Evolutionary conservation across 768 basidiomycete species (phyloP).

Genomic region (Mycena kentingensis): DNA sequence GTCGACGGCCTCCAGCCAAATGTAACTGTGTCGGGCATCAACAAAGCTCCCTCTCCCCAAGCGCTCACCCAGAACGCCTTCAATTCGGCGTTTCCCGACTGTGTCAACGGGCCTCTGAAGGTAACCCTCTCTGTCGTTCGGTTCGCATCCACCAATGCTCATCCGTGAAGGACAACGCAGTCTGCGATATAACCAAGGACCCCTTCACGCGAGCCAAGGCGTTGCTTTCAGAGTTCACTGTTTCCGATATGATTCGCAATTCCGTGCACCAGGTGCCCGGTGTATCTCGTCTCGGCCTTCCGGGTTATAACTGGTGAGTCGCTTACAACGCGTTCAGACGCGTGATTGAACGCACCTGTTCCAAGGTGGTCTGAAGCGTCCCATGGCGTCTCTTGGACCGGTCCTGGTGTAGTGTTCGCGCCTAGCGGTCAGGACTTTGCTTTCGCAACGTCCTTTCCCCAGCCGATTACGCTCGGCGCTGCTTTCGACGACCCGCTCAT

Average conservation of each 20-base stretch:
- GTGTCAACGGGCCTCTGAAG: slow-evolving; percentile 46
- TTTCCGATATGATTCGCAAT: slow-evolving; percentile 52
- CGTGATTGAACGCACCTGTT: too few relatives aligned
- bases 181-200: slow-evolving; percentile 53
- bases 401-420: slow-evolving; percentile 55
- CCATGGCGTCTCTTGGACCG: slow-evolving; percentile 53
- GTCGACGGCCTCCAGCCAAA: slow-evolving; percentile 8
- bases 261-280: slow-evolving; percentile 53
- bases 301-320: slow-evolving; percentile 60
- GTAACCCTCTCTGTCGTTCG: neutral
- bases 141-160: neutral
- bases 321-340: too few relatives aligned
- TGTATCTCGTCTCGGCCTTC: slow-evolving; percentile 58
- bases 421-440: slow-evolving; percentile 49
- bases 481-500: slow-evolving; percentile 57
- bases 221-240: slow-evolving; percentile 49
- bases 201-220: slow-evolving; percentile 51
- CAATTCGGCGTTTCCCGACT: slow-evolving; percentile 50
- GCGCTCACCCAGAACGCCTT: neutral
- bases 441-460: slow-evolving; percentile 60
- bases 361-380: slow-evolving; percentile 62
- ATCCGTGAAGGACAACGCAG: slow-evolving; percentile 40
- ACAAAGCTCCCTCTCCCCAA: neutral
- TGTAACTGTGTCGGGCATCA: slow-evolving; percentile 10
- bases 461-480: slow-evolving; percentile 57